These are phyloP conservation scores for Marsdenia floribunda DNA, from an alignment of 257 asterid species.

Conservation along the genomic window DNA sequence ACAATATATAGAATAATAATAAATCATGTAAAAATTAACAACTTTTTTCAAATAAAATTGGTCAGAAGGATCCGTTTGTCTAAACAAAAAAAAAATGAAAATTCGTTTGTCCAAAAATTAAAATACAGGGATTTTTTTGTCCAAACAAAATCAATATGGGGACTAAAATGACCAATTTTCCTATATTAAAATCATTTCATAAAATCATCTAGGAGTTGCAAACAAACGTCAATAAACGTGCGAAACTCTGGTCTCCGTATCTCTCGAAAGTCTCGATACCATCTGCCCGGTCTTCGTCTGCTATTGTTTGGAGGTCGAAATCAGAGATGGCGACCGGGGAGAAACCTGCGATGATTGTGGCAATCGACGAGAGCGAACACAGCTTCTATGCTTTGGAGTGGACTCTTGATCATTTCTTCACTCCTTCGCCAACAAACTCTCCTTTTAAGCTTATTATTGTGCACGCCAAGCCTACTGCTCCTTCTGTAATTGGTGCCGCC, in stretches of 20 bases:
- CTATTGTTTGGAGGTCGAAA: background rate
- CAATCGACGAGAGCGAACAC: conserved; percentile 74
- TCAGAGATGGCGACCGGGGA: conserved; percentile 26
- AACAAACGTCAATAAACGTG: background rate
- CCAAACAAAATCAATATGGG: no score
- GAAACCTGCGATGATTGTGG: conserved; percentile 77
- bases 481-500: conserved; percentile 47
- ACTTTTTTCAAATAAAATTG: no score
- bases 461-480: conserved; percentile 57
- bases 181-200: background rate
- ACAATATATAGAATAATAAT: no score
- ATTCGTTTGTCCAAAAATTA: no score
- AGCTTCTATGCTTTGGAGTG: conserved; percentile 76
- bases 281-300: background rate
- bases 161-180: no score
- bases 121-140: no score
- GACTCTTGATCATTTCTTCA: conserved; percentile 67
- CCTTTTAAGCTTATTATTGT: conserved; percentile 60
- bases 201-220: background rate
- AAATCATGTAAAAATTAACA: no score
- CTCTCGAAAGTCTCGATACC: background rate
- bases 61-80: no score
- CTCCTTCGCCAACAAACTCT: conserved; percentile 29
- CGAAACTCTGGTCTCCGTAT: background rate
- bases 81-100: no score